Evolutionary conservation across 2,329 filamentous ascomycete genomes (phyloP).

Genomic region (Aspergillus clavatus): DNA sequence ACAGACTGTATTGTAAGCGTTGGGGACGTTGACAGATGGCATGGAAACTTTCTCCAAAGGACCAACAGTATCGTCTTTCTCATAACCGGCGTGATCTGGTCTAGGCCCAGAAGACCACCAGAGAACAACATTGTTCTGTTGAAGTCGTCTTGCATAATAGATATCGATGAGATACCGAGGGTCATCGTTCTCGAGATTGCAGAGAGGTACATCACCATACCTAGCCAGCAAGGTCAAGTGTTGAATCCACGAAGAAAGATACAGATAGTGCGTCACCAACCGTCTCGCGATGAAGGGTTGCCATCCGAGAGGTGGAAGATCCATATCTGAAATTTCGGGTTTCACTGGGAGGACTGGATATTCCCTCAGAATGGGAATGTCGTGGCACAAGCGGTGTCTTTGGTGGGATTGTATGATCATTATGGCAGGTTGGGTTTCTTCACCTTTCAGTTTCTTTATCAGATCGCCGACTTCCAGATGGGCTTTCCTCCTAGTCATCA

Average conservation of each 20-base stretch:
- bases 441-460: constrained; percentile 83
- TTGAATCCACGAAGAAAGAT: constrained; percentile 85
- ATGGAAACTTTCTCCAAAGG: constrained; percentile 82
- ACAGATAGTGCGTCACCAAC: constrained; percentile 82
- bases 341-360: constrained; percentile 78
- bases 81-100: constrained; percentile 93
- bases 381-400: constrained; percentile 71
- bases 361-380: constrained; percentile 76
- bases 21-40: constrained; percentile 88
- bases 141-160: constrained; percentile 82
- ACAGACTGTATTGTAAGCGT: constrained; percentile 92
- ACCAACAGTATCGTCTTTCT: constrained; percentile 82
- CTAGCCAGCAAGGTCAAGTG: constrained; percentile 82
- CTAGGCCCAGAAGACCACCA: constrained; percentile 91
- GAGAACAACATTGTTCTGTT: constrained; percentile 86
- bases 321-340: constrained; percentile 77
- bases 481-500: constrained; percentile 84
- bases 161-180: constrained; percentile 94
- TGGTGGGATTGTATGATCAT: constrained; percentile 89
- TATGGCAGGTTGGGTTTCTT: constrained; percentile 74
- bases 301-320: constrained; percentile 89
- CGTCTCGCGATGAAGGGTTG: constrained; percentile 82
- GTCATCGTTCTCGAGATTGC: constrained; percentile 91
- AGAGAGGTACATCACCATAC: constrained; percentile 91
- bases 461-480: constrained; percentile 82